A percentile compares a stretch with the other conserved stretches of the same genome.
Conservation (phyloP, 441 rosid genomes). For the Erodium trifolium region DNA sequence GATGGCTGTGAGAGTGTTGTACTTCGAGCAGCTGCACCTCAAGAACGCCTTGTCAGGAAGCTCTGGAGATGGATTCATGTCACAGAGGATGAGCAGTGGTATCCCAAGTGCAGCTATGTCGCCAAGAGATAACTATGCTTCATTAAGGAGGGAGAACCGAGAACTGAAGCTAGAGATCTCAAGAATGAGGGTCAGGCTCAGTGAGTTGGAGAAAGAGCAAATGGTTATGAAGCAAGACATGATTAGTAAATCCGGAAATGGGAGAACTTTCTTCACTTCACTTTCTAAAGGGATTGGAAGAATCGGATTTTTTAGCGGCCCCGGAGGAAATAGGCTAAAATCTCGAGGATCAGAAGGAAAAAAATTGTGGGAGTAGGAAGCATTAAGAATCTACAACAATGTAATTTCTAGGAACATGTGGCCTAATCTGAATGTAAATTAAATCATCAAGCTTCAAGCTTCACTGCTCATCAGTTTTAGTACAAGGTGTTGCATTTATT, state of each 20-base stretch:
- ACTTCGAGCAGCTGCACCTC: conserved; percentile 55
- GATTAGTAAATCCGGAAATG: conserved; percentile 58
- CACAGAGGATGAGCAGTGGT: conserved; percentile 68
- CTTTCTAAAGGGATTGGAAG: conserved; percentile 72
- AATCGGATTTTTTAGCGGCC: conserved; percentile 46
- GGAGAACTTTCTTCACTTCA: conserved; percentile 58
- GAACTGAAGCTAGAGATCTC: conserved; percentile 84
- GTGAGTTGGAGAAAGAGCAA: conserved; percentile 81
- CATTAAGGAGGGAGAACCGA: conserved; percentile 73
- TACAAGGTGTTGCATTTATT: not conserved
- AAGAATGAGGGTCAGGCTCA: conserved; percentile 78
- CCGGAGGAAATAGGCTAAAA: conserved; percentile 48
- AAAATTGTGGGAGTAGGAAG: conserved; percentile 38
- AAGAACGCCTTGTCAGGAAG: conserved; percentile 54
- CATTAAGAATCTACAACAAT: not conserved
- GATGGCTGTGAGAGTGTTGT: conserved; percentile 51
- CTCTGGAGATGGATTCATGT: conserved; percentile 52
- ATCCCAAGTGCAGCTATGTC: conserved; percentile 70
- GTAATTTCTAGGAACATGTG: not conserved
- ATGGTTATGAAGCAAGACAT: conserved; percentile 67
- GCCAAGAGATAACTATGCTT: conserved; percentile 77
- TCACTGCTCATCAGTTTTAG: not conserved
- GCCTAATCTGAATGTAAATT: not conserved
- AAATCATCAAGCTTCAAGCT: not conserved
- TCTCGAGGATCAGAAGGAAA: conserved; percentile 42